These are phyloP conservation scores for Mycena galericulata DNA, from an alignment of 768 basidiomycete genomes.

Conservation along the genomic window DNA sequence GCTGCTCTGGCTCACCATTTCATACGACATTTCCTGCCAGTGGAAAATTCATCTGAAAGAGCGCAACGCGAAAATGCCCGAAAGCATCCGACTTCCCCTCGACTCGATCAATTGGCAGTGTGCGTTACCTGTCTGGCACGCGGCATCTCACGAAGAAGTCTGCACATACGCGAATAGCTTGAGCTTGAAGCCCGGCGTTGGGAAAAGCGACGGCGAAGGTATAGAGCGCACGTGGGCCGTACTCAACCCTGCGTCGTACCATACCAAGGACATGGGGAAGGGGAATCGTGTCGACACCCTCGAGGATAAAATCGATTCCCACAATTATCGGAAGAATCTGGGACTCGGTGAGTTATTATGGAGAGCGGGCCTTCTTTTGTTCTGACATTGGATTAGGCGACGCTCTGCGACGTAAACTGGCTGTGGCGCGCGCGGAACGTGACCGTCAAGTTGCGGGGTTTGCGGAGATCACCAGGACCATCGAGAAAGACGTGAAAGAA, in stretches of 20 bases:
- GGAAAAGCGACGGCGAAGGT: slow-evolving; percentile 11
- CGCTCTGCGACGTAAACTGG: slow-evolving; percentile 1
- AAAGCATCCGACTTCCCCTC: not conserved
- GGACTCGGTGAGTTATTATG: slow-evolving; percentile 27
- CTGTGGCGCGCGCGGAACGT: slow-evolving; percentile 7
- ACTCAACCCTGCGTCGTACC: slow-evolving; percentile 36
- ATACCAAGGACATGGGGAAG: slow-evolving; percentile 46
- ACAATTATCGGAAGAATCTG: slow-evolving; percentile 26
- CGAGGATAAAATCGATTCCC: slow-evolving; percentile 40
- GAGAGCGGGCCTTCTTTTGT: not conserved
- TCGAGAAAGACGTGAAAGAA: not conserved
- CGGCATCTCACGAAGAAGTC: slow-evolving; percentile 18
- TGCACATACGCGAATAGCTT: slow-evolving; percentile 28
- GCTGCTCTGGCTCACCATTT: slow-evolving; percentile 8
- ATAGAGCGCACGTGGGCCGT: slow-evolving; percentile 44
- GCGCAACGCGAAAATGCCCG: slow-evolving; percentile 1
- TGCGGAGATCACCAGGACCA: not conserved
- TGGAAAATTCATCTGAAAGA: not conserved
- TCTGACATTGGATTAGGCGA: slow-evolving; percentile 12
- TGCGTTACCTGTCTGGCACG: slow-evolving; percentile 29
- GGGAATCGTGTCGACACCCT: slow-evolving; percentile 38
- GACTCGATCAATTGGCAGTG: not conserved
- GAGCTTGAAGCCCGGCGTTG: slow-evolving; percentile 20
- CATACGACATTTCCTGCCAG: slow-evolving; percentile 31
- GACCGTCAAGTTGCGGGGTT: not conserved